These are phyloP conservation scores for Psidium guajava DNA, from an alignment of 345 rosid species.

Conservation along the genomic window DNA sequence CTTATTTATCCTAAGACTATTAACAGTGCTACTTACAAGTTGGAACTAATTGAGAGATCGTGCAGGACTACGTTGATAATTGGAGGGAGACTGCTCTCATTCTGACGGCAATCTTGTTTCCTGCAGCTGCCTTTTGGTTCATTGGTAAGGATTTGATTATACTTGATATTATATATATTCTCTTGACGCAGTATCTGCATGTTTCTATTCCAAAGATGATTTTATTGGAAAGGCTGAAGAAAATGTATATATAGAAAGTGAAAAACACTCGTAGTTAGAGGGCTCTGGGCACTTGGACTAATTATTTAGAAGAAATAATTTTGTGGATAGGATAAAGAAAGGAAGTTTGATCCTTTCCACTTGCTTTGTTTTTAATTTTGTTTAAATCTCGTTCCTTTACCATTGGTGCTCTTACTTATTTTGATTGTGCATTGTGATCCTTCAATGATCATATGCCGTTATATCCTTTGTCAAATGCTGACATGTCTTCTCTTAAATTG, in stretches of 20 bases:
- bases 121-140: constrained; percentile 79
- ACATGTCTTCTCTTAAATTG: not conserved
- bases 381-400: not conserved
- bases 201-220: not conserved
- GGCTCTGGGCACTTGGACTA: not conserved
- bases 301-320: not conserved
- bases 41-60: not conserved
- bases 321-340: not conserved
- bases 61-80: constrained; percentile 63
- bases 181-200: not conserved
- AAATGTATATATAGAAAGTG: not conserved
- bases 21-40: not conserved
- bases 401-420: not conserved
- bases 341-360: not conserved
- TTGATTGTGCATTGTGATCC: not conserved
- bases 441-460: not conserved
- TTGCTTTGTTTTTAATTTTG: not conserved
- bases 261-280: not conserved
- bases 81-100: constrained; percentile 88
- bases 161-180: not conserved
- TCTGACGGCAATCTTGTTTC: constrained; percentile 64
- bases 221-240: not conserved
- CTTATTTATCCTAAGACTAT: not conserved
- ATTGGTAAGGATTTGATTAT: constrained; percentile 27
- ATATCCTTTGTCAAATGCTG: not conserved